Conservation (phyloP, 345 rosid species). For the Turnera subulata region DNA sequence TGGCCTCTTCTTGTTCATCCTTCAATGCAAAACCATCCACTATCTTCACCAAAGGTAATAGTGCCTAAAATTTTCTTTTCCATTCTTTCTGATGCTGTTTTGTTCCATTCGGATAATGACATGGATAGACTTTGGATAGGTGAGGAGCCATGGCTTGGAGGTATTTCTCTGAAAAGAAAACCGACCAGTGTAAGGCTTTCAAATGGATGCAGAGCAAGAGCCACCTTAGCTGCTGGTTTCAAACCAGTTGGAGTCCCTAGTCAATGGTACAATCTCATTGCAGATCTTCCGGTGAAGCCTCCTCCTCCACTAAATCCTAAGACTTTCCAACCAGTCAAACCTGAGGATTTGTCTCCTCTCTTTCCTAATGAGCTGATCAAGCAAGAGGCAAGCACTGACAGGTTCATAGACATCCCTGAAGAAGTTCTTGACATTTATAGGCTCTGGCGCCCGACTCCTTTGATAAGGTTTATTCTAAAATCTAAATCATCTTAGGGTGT, state of each 20-base stretch:
- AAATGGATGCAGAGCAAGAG: constrained; percentile 36
- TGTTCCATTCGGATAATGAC: too few relatives aligned
- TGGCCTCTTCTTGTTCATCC: too few relatives aligned
- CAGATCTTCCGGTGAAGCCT: constrained; percentile 77
- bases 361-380: constrained; percentile 77
- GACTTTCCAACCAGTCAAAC: constrained; percentile 65
- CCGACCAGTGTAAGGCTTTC: constrained; percentile 23
- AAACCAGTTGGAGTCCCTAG: constrained; percentile 45
- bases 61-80: background rate
- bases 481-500: background rate
- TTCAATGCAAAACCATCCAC: background rate
- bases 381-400: constrained; percentile 69
- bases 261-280: constrained; percentile 70
- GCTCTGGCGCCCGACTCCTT: constrained; percentile 96
- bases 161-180: constrained; percentile 21
- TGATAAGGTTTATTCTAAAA: constrained; percentile 54
- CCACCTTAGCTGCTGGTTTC: constrained; percentile 22
- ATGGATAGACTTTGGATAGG: constrained; percentile 11
- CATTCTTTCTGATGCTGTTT: background rate
- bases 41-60: too few relatives aligned
- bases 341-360: constrained; percentile 72
- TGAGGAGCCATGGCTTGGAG: constrained; percentile 26
- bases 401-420: constrained; percentile 77
- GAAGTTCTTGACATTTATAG: constrained; percentile 75
- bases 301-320: constrained; percentile 81